Base-by-base conservation (phyloP, 2,329 filamentous ascomycete species). In the Aschersonia sp. region DNA sequence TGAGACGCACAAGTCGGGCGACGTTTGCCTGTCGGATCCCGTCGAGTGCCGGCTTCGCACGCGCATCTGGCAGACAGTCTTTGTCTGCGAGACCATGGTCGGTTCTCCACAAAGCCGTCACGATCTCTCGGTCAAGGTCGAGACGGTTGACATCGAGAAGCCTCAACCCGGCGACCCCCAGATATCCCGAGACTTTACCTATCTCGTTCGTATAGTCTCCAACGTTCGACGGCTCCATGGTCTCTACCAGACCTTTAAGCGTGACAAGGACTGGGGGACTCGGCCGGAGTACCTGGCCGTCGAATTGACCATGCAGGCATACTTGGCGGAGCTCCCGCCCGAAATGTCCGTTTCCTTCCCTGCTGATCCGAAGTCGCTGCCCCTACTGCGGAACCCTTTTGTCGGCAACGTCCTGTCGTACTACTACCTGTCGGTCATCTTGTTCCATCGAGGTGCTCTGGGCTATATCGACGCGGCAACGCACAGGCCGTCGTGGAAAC, bases 391-490 rank as follows among this genome's bases (percentile, higher is more conserved):
- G 4, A 90, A 86, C 7, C 84, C 94, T 55, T 95, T 89, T 58
- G 73, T 94, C 45, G 90, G 86, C 39, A 94, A 95, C 58, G 72
- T 95, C 64, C 86, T 94, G 60, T 83, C 82, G 3, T 94, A 96
- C 63, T 88, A 92, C 61, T 82, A 94, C 55, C 72, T 97, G 14
- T 83, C 80, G 9, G 74, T 90, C 45, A 87, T 97, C 47, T 80
- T 96, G 64, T 81, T 94, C 50, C 83, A 94, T 60, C 78, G 90
- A 43, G 89, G 90, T 22, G 88, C 95, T 57, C 68, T 97, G 35
- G 80, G 81, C 9, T 82, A 85, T 49, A 78, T 88, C 48, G 84
- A 89, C 49, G 83, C 83, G 2, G 83, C 80, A 48, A 64, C 70
- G 5, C 67, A 75, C 6, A 84, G 87, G 45, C 83, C 82, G 4